A percentile compares a stretch with the other conserved stretches of the same genome.
Conservation (phyloP, 169 alveolate species). For the Cryptosporidium viatorum region DNA sequence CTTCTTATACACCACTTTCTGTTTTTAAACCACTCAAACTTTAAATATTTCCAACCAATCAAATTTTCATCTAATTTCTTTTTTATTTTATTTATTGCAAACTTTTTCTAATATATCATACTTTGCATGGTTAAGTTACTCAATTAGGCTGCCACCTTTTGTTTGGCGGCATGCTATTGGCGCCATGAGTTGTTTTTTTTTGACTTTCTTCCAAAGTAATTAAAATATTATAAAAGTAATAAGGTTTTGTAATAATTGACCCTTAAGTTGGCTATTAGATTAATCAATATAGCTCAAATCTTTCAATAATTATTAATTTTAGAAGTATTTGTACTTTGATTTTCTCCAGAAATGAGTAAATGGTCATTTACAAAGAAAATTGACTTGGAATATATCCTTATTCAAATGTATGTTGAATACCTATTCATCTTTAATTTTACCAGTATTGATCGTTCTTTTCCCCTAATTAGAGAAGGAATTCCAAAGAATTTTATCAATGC, state of each 20-base stretch:
- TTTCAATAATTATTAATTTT: no score
- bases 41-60: background rate
- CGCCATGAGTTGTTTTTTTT: background rate
- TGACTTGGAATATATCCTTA: constrained; percentile 27
- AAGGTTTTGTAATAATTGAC: background rate
- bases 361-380: constrained; percentile 3
- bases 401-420: constrained; percentile 36
- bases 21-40: background rate
- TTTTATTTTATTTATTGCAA: no score
- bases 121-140: constrained; percentile 1
- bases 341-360: background rate
- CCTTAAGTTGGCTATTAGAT: no score
- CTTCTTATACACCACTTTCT: background rate
- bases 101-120: background rate
- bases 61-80: background rate
- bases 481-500: constrained; percentile 15
- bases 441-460: background rate
- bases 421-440: background rate
- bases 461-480: constrained; percentile 44
- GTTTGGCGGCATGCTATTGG: background rate
- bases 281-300: no score
- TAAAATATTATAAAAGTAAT: no score
- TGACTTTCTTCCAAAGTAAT: background rate
- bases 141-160: background rate
- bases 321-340: background rate